Conservation (phyloP, 129 eudicot genomes). For the Artemisia annua region DNA sequence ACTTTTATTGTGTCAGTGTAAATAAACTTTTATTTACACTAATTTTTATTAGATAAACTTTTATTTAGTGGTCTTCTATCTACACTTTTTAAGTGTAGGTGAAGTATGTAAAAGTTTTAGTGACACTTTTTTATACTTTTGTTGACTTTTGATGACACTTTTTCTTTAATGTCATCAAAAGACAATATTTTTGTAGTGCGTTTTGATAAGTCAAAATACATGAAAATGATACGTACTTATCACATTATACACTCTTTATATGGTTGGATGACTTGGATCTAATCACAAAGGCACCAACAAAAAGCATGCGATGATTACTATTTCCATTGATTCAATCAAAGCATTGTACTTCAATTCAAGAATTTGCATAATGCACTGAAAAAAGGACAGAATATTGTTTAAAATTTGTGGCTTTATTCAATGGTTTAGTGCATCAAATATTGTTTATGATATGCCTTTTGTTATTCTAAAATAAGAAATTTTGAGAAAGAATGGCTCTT, state of each 20-base stretch:
- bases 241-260: constrained; percentile 26
- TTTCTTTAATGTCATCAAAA: not conserved
- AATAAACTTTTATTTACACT: too few relatives aligned
- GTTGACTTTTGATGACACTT: not conserved
- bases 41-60: too few relatives aligned
- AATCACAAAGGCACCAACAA: constrained; percentile 28
- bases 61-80: too few relatives aligned
- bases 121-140: too few relatives aligned
- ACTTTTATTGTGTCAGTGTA: too few relatives aligned
- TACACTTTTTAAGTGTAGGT: too few relatives aligned
- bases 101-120: too few relatives aligned
- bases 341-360: constrained; percentile 21
- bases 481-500: constrained; percentile 28
- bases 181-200: not conserved
- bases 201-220: constrained; percentile 21
- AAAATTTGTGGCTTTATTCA: constrained; percentile 23
- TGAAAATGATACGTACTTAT: constrained; percentile 35
- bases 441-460: constrained; percentile 33
- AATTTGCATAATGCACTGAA: constrained; percentile 24
- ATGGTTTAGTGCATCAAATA: constrained; percentile 14
- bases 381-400: constrained; percentile 26
- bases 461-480: constrained; percentile 31
- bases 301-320: constrained; percentile 28
- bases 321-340: constrained; percentile 28
- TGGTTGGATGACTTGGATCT: too few relatives aligned